Evolutionary conservation across 2,329 filamentous ascomycete genomes (phyloP).

Genomic region (Talaromyces sp.): DNA sequence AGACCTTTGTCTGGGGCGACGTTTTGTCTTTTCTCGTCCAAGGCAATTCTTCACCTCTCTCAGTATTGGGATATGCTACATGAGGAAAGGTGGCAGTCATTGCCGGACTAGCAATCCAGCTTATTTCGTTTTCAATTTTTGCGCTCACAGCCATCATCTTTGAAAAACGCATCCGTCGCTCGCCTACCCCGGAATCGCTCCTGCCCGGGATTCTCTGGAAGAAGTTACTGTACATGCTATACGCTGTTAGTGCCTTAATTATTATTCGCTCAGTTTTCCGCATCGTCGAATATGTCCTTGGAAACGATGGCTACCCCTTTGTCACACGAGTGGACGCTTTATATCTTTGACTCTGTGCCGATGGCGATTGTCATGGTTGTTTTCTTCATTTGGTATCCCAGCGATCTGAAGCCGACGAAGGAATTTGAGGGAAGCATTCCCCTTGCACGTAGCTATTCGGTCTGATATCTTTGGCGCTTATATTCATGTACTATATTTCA

Average conservation of each 20-base stretch:
- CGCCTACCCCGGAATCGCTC: constrained; percentile 18
- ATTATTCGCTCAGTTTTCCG: constrained; percentile 17
- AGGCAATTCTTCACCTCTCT: constrained; percentile 26
- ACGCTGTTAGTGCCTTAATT: constrained; percentile 14
- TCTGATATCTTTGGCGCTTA: too few relatives aligned
- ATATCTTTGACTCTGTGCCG: constrained; percentile 17
- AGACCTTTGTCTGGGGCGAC: constrained; percentile 25
- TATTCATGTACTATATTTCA: too few relatives aligned
- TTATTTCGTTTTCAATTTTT: constrained; percentile 25
- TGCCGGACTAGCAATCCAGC: constrained; percentile 24
- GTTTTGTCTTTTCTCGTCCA: constrained; percentile 28
- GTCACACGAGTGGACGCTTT: constrained; percentile 15
- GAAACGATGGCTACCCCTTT: constrained; percentile 15
- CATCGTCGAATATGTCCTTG: constrained; percentile 16
- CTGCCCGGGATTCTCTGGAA: constrained; percentile 26
- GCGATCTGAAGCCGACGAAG: neutral
- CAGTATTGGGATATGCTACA: constrained; percentile 10
- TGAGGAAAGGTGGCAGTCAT: constrained; percentile 12
- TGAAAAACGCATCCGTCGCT: constrained; percentile 21
- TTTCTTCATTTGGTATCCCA: constrained; percentile 6
- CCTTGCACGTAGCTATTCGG: too few relatives aligned
- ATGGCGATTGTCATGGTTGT: constrained; percentile 11
- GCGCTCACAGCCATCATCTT: constrained; percentile 19
- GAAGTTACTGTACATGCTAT: constrained; percentile 28
- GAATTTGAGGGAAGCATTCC: too few relatives aligned